Evolutionary conservation across 1,139 yeast genomes (phyloP).

Genomic region (Nadsonia commutata): DNA sequence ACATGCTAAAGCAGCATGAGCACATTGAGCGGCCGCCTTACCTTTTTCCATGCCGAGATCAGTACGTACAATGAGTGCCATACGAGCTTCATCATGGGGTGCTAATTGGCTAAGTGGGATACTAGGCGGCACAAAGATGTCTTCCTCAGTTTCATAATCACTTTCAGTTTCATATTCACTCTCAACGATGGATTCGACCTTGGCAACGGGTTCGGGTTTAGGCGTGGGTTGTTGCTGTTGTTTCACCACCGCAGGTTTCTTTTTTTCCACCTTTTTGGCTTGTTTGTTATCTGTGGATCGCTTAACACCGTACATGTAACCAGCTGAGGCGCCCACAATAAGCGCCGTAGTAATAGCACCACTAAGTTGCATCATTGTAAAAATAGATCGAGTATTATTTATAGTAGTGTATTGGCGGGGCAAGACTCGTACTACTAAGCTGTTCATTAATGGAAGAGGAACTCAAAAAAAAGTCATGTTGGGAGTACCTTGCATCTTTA

Average conservation of each 20-base stretch:
- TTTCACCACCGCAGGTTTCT: too few species aligned
- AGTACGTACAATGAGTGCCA: conserved; percentile 79
- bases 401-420: too few species aligned
- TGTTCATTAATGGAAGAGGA: too few species aligned
- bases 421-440: too few species aligned
- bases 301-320: neutral
- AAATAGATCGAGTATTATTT: neutral
- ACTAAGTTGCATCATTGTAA: neutral
- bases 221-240: too few species aligned
- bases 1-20: conserved; percentile 61
- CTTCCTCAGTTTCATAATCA: neutral
- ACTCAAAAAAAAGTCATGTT: too few species aligned
- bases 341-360: neutral
- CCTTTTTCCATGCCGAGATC: conserved; percentile 92
- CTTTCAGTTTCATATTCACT: neutral
- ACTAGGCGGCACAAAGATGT: neutral
- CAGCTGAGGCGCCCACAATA: neutral
- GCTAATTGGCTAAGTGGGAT: neutral
- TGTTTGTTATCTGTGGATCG: neutral
- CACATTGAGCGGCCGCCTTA: conserved; percentile 93
- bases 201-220: too few species aligned
- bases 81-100: conserved; percentile 13
- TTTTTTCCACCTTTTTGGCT: neutral
- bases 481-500: too few species aligned
- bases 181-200: too few species aligned